Conservation (phyloP, 148 eudicot genomes). For the Camellia granthamiana region DNA sequence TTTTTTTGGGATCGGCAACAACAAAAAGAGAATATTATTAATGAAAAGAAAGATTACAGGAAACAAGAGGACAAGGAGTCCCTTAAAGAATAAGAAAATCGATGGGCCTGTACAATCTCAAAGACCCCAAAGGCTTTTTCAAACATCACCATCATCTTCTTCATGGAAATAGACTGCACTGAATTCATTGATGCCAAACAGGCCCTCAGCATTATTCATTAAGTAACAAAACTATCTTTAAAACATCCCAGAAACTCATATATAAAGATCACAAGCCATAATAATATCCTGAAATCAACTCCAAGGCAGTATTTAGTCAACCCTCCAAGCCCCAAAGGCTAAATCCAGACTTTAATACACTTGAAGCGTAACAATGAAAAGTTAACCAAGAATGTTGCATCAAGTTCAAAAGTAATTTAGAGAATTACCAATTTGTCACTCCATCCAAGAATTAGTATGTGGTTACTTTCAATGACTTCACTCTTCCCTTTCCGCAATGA, state of each 20-base stretch:
- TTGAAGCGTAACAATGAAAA: background rate
- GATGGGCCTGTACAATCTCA: too few relatives aligned
- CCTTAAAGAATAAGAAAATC: too few relatives aligned
- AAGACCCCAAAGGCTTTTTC: too few relatives aligned
- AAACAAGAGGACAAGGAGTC: too few relatives aligned
- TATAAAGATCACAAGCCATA: background rate
- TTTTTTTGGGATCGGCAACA: too few relatives aligned
- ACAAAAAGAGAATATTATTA: too few relatives aligned
- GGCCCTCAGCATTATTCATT: background rate
- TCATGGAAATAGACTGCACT: background rate
- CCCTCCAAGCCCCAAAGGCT: background rate
- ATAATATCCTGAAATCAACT: too few relatives aligned
- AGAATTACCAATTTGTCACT: constrained; percentile 85
- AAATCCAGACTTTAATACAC: background rate
- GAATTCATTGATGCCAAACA: background rate
- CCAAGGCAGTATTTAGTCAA: constrained; percentile 15
- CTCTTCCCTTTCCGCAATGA: constrained; percentile 94
- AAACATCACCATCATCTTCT: background rate
- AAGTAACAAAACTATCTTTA: background rate
- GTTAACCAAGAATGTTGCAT: background rate
- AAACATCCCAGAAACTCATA: background rate
- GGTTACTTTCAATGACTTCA: constrained; percentile 90
- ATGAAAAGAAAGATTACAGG: too few relatives aligned
- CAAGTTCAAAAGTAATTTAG: constrained; percentile 8
- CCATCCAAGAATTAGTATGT: constrained; percentile 90